Evolutionary conservation across 441 rosid genomes (phyloP), one percentile per base, ranked within the genome.

Genomic region (Daphne laureola): DNA sequence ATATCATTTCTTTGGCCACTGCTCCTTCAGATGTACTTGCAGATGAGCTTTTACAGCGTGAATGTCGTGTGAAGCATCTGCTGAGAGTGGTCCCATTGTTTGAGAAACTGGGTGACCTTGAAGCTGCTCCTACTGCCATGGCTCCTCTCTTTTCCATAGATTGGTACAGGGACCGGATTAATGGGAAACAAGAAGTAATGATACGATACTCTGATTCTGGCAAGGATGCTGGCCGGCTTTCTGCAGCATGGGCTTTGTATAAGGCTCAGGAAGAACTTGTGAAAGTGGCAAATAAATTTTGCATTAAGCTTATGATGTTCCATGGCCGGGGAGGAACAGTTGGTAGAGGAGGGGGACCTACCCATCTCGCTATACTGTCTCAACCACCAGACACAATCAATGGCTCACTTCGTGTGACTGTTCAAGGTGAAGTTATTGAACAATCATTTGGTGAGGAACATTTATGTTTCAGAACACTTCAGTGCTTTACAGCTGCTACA

Each of bases 271-370:
- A 79, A 63, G 85, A 82, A 49, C 79, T 82, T 5, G 76, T 82
- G 57, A 65, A 68, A 59, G 84, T 82, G 3, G 88, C 84, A 12
- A 82, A 79, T 70, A 44, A 79, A 42, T 79, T 15, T 40, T 83
- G 88, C 7, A 65, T 82, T 26, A 82, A 82, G 63, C 80, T 79
- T 46, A 79, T 75, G 0, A 77, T 82, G 85, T 82, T 82, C 64
- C 88, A 82, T 49, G 88, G 88, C 25, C 72, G 88, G 61, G 88
- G 88, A 55, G 88, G 88, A 17, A 82, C 84, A 1, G 82, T 82
- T 11, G 88, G 88, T 25, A 62, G 88, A 65, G 88, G 88, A 46
- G 88, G 88, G 1, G 88, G 88, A n/a, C 88, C 88, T 11, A 79
- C 83, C 36, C 84, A 82, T 69, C 85, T 82, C 50, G 88, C 88